Evolutionary conservation across 805 yeast genomes (phyloP).

Genomic region (Barnettozyma sucrosica): DNA sequence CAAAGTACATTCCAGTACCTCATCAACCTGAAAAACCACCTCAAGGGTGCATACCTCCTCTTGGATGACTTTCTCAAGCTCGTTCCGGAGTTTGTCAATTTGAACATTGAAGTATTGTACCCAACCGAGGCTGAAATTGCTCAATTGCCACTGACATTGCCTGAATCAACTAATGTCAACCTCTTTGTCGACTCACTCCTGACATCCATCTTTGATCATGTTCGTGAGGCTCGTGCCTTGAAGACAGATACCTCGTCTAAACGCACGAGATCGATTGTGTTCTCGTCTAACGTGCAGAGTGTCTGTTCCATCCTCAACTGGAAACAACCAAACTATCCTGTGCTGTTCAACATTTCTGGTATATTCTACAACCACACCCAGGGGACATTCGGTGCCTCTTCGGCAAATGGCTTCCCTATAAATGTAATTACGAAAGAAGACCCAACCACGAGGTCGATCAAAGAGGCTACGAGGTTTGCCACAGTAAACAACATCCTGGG

Average conservation of each 20-base stretch:
- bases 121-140: slow-evolving; percentile 54
- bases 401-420: slow-evolving; percentile 36
- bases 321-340: slow-evolving; percentile 98
- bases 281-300: slow-evolving; percentile 79
- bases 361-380: slow-evolving; percentile 31
- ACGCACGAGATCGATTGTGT: slow-evolving; percentile 60
- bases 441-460: slow-evolving; percentile 58
- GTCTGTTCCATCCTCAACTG: slow-evolving; percentile 94
- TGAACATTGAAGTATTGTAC: slow-evolving; percentile 69
- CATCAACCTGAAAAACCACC: slow-evolving; percentile 6
- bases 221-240: slow-evolving; percentile 38
- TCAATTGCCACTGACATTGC: slow-evolving; percentile 35
- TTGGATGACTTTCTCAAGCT: slow-evolving; percentile 51
- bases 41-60: slow-evolving; percentile 41
- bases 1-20: slow-evolving; percentile 2
- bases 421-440: slow-evolving; percentile 29
- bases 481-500: slow-evolving; percentile 81
- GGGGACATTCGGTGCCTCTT: slow-evolving; percentile 31
- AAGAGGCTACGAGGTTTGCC: slow-evolving; percentile 79
- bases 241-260: slow-evolving; percentile 22
- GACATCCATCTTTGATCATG: slow-evolving; percentile 70
- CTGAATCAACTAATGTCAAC: slow-evolving; percentile 51
- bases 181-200: slow-evolving; percentile 70
- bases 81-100: slow-evolving; percentile 54
- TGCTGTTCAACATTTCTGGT: slow-evolving; percentile 78